phyloP scores from a whole-genome alignment of 2,329 filamentous ascomycete species.

The Seiridium unicorne region DNA sequence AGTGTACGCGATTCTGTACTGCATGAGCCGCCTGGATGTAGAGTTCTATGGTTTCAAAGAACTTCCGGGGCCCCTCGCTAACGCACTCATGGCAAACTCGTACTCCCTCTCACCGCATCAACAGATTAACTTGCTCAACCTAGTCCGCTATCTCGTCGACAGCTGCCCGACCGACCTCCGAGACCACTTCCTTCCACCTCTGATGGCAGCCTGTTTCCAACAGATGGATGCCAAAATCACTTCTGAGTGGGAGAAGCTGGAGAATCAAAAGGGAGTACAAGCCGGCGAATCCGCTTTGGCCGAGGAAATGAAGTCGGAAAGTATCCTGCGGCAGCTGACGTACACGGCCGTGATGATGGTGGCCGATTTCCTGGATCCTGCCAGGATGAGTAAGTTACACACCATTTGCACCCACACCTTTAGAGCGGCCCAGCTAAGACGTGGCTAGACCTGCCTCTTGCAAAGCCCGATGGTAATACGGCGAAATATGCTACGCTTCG shows the following conservation, averaged over 20 bases:
- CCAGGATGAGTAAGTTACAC: slow-evolving; percentile 54
- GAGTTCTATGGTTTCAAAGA: slow-evolving; percentile 90
- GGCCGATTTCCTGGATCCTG: slow-evolving; percentile 81
- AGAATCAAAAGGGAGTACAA: slow-evolving; percentile 57
- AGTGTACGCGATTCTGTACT: slow-evolving; percentile 91
- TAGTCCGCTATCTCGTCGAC: slow-evolving; percentile 85
- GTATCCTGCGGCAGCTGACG: slow-evolving; percentile 87
- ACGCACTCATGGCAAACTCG: slow-evolving; percentile 81
- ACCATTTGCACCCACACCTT: not conserved
- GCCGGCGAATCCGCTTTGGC: slow-evolving; percentile 76
- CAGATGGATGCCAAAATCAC: slow-evolving; percentile 87
- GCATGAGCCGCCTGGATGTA: slow-evolving; percentile 81
- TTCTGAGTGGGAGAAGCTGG: slow-evolving; percentile 80
- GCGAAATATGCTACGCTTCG: slow-evolving; percentile 61
- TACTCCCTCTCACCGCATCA: slow-evolving; percentile 86
- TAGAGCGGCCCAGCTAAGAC: slow-evolving; percentile 27
- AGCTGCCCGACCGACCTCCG: slow-evolving; percentile 82
- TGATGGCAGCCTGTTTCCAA: slow-evolving; percentile 77
- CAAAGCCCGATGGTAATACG: slow-evolving; percentile 21
- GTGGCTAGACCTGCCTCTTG: slow-evolving; percentile 9
- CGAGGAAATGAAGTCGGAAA: slow-evolving; percentile 98
- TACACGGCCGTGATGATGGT: slow-evolving; percentile 92
- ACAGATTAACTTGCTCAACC: slow-evolving; percentile 86
- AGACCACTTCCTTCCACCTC: slow-evolving; percentile 77
- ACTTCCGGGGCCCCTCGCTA: slow-evolving; percentile 77